Base-by-base conservation (phyloP, 768 basidiomycete genomes). In the Daedaleopsis nitida region DNA sequence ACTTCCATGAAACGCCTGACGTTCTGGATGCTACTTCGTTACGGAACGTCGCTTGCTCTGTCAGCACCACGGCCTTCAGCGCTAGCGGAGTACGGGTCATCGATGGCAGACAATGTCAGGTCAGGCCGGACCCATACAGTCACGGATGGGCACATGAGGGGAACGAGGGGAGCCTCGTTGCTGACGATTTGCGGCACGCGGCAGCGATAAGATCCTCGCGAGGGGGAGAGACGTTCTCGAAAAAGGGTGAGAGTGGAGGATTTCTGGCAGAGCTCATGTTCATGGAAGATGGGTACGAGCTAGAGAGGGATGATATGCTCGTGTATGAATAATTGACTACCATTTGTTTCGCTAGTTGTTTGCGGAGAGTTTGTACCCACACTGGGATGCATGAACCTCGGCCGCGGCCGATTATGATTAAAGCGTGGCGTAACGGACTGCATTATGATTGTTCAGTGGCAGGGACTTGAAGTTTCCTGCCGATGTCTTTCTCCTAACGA, bases 151-250 rank as follows among this genome's bases (percentile, higher is more conserved):
- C 62, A 63, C 62, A 63, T 63, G 62, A 23, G 19, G 53, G 27
- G 43, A 52, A 53, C 58, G 53, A 59, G 62, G 62, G 35, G 35
- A 49, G 62, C 62, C 62, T 63, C 58, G 58, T 63, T 63, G 57
- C 62, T 34, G 12, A n/a, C 17, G 42, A 43, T 55, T 13, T 23
- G 9, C 19, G 54, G 35, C 57, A 59, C 50, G 58, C 58, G 54
- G 27, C 19, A 47, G 49, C 27, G 62, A 59, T 63, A 56, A 59
- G 57, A 42, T 27, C 55, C 44, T 38, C 47, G 42, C 43, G 44
- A 39, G 49, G 27, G 54, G 45, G 16, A 9, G 39, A 43, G 42
- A n/a, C 42, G 42, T 43, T 14, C 42, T n/a, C 53, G 35, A 35
- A 54, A 34, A 45, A 47, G 32, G 44, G 51, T 50, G 59, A 27